These are phyloP conservation scores for Aspergillus sp. DNA, from an alignment of 2,329 filamentous ascomycete genomes.

Conservation along the genomic window DNA sequence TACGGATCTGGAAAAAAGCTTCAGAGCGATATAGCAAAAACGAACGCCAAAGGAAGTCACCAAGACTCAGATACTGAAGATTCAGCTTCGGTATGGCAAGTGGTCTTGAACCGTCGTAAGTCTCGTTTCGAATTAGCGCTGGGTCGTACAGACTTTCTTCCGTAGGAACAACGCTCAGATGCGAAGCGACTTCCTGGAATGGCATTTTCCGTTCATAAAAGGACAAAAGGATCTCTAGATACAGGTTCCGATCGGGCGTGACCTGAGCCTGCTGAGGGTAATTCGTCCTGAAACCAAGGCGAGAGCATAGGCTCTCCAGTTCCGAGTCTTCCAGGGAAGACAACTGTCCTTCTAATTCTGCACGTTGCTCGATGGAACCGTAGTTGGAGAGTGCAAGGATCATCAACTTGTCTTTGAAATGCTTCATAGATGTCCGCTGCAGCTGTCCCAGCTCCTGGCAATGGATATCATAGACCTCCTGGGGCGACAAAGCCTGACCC, in stretches of 20 bases:
- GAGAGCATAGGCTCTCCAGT: conserved; percentile 56
- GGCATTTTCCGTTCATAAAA: conserved; percentile 68
- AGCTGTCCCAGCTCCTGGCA: conserved; percentile 68
- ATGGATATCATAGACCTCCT: conserved; percentile 71
- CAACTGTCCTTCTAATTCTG: conserved; percentile 70
- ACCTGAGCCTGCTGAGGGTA: conserved; percentile 68
- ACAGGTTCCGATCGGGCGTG: conserved; percentile 47
- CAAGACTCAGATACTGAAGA: conserved; percentile 86
- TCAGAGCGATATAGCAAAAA: conserved; percentile 83
- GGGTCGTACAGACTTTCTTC: conserved; percentile 72
- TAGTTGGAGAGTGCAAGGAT: conserved; percentile 89
- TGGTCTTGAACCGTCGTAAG: conserved; percentile 77
- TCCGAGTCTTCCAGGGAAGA: conserved; percentile 66
- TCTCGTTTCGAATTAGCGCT: conserved; percentile 69
- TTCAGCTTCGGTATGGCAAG: conserved; percentile 91
- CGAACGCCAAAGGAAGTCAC: conserved; percentile 94
- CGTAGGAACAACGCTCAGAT: conserved; percentile 71
- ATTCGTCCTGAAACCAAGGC: conserved; percentile 69
- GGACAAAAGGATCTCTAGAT: conserved; percentile 61
- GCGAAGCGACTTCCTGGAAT: conserved; percentile 69
- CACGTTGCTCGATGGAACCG: conserved; percentile 70
- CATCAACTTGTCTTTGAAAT: conserved; percentile 85
- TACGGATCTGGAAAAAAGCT: conserved; percentile 86
- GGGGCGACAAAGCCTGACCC: conserved; percentile 62
- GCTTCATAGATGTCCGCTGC: conserved; percentile 67